Conservation (phyloP, 2,329 filamentous ascomycete genomes). For the Parascedosporium putredinis region DNA sequence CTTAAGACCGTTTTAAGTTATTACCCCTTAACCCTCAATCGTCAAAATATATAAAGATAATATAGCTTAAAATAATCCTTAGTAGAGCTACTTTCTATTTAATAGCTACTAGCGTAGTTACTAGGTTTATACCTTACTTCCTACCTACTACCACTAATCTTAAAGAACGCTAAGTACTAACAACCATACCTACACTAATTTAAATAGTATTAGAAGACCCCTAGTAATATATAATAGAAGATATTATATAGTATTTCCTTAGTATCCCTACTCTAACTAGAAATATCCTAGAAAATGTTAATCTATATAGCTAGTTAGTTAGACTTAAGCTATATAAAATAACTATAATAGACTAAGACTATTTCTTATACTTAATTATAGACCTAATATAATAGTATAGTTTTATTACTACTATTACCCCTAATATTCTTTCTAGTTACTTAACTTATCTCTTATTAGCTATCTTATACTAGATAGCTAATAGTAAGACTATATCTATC, state of each 20-base stretch:
- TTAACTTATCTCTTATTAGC: not conserved
- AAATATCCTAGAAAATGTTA: not conserved
- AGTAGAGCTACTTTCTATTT: not conserved
- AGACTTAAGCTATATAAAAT: not conserved
- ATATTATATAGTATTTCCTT: not conserved
- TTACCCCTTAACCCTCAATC: not conserved
- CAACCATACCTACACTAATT: not conserved
- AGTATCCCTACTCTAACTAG: not conserved
- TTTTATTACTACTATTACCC: not conserved
- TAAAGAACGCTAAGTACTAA: not conserved
- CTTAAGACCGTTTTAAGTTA: slow-evolving; percentile 6
- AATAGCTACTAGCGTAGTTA: not conserved
- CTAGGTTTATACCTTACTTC: not conserved
- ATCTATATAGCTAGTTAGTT: not conserved
- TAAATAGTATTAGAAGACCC: not conserved
- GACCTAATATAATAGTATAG: not conserved
- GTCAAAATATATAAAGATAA: not conserved
- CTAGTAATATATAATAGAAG: not conserved
- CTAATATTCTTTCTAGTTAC: not conserved
- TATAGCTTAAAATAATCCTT: not conserved
- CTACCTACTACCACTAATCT: not conserved
- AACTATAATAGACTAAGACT: not conserved
- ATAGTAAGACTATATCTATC: not conserved
- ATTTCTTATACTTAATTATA: not conserved
- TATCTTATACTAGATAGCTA: not conserved